These are phyloP conservation scores for Penicillium polonicum DNA, from an alignment of 2,329 filamentous ascomycete species.

Conservation along the genomic window DNA sequence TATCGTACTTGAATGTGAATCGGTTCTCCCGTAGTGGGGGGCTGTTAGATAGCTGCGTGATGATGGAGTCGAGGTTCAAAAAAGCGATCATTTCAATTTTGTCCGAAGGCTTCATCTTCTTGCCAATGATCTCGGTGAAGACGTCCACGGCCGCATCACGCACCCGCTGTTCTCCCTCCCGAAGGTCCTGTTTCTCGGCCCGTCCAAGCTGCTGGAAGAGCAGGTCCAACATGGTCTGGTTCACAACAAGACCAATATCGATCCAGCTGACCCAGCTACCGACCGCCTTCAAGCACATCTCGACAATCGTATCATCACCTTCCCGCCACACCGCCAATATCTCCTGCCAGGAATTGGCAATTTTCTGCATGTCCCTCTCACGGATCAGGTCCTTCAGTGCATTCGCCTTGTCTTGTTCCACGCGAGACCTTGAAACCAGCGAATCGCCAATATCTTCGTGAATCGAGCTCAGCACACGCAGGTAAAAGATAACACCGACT, in stretches of 20 bases:
- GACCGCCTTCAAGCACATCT: conserved; percentile 87
- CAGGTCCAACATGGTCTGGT: conserved; percentile 78
- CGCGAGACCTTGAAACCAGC: conserved; percentile 72
- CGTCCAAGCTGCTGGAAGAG: conserved; percentile 86
- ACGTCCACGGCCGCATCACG: conserved; percentile 90
- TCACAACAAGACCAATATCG: conserved; percentile 90
- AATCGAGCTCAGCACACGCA: conserved; percentile 82
- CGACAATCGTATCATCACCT: conserved; percentile 69
- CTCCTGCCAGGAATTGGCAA: conserved; percentile 87
- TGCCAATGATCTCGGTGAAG: conserved; percentile 91
- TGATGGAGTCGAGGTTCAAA: conserved; percentile 80
- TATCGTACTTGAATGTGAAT: conserved; percentile 85
- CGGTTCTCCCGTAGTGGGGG: conserved; percentile 76
- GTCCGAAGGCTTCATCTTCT: conserved; percentile 94
- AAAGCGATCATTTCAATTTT: conserved; percentile 94
- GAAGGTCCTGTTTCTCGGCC: conserved; percentile 57
- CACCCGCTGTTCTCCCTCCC: conserved; percentile 75
- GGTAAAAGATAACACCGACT: conserved; percentile 77
- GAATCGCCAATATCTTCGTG: conserved; percentile 98
- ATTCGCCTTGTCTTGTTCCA: conserved; percentile 80
- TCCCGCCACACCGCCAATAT: conserved; percentile 75
- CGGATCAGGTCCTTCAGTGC: conserved; percentile 89
- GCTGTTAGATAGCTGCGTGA: conserved; percentile 80
- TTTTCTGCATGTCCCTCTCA: conserved; percentile 80
- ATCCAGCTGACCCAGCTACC: conserved; percentile 99